Percentiles rank a stretch among this genome's conserved stretches.
phyloP scores from a whole-genome alignment of 441 rosid genomes.

The Lepidium campestre region DNA sequence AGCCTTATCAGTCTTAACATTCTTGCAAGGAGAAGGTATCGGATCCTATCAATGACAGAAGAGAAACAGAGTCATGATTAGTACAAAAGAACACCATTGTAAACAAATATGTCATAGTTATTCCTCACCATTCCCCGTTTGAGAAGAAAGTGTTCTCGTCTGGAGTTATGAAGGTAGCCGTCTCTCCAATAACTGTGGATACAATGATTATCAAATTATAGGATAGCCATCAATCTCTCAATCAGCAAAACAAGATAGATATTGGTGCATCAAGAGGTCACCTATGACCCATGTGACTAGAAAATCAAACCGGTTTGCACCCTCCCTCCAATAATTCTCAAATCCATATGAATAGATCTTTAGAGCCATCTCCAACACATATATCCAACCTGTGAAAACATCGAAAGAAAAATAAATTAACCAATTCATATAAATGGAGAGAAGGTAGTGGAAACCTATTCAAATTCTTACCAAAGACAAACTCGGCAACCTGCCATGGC shows the following conservation, averaged over 20 bases:
- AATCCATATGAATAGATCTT: slow-evolving; percentile 87
- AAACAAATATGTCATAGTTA: not conserved
- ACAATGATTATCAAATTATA: slow-evolving; percentile 11
- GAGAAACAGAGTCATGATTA: not conserved
- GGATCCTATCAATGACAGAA: slow-evolving; percentile 62
- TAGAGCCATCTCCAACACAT: slow-evolving; percentile 92
- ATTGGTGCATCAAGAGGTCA: slow-evolving; percentile 22
- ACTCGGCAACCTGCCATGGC: slow-evolving; percentile 84
- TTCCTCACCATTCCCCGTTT: slow-evolving; percentile 91
- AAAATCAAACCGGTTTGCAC: slow-evolving; percentile 96
- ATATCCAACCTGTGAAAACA: slow-evolving; percentile 79
- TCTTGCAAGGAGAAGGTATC: slow-evolving; percentile 96
- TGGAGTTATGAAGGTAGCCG: slow-evolving; percentile 74
- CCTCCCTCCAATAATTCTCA: slow-evolving; percentile 92
- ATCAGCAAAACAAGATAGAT: not conserved
- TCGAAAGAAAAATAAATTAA: slow-evolving; percentile 15
- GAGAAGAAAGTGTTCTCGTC: slow-evolving; percentile 58
- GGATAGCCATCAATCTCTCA: slow-evolving; percentile 10
- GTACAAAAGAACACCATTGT: not conserved
- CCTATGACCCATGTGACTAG: slow-evolving; percentile 87
- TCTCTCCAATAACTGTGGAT: slow-evolving; percentile 91
- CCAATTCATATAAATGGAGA: not conserved
- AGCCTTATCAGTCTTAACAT: slow-evolving; percentile 84
- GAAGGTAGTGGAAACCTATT: not conserved
- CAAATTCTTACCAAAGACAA: slow-evolving; percentile 74